Evolutionary conservation across 495 filamentous ascomycete species (phyloP).

Genomic region (Hypoxylon perforatum): DNA sequence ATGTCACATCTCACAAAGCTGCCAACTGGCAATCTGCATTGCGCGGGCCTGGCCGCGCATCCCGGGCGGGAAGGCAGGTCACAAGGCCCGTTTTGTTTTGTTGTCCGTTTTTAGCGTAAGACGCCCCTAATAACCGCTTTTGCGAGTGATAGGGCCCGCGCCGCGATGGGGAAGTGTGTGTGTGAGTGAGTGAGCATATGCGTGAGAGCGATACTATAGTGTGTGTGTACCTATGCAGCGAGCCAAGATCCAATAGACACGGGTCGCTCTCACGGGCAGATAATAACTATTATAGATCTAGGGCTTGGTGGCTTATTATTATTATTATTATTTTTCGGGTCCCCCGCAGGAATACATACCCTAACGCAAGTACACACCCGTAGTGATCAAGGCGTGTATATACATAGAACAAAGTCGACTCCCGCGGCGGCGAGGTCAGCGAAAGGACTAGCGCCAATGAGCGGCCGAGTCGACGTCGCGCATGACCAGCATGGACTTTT

Average conservation of each 20-base stretch:
- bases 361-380: too few relatives aligned
- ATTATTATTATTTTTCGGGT: neutral
- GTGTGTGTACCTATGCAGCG: too few relatives aligned
- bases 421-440: slow-evolving; percentile 29
- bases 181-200: slow-evolving; percentile 4
- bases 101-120: slow-evolving; percentile 39
- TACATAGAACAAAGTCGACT: too few relatives aligned
- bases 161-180: neutral
- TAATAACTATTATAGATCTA: neutral
- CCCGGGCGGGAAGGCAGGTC: slow-evolving; percentile 35
- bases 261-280: neutral
- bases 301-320: slow-evolving; percentile 2
- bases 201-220: slow-evolving; percentile 2
- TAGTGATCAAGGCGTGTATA: too few relatives aligned
- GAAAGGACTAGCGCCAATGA: slow-evolving; percentile 25
- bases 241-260: slow-evolving; percentile 11
- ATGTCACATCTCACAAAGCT: slow-evolving; percentile 40
- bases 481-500: slow-evolving; percentile 38
- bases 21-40: slow-evolving; percentile 38
- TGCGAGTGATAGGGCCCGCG: slow-evolving; percentile 26
- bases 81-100: slow-evolving; percentile 30
- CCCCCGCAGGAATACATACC: slow-evolving; percentile 26
- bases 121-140: slow-evolving; percentile 28
- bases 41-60: slow-evolving; percentile 37
- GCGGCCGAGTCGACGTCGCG: slow-evolving; percentile 14